These are phyloP conservation scores for Cercospora zeae-maydis DNA, from an alignment of 2,329 filamentous ascomycete genomes.

Conservation along the genomic window DNA sequence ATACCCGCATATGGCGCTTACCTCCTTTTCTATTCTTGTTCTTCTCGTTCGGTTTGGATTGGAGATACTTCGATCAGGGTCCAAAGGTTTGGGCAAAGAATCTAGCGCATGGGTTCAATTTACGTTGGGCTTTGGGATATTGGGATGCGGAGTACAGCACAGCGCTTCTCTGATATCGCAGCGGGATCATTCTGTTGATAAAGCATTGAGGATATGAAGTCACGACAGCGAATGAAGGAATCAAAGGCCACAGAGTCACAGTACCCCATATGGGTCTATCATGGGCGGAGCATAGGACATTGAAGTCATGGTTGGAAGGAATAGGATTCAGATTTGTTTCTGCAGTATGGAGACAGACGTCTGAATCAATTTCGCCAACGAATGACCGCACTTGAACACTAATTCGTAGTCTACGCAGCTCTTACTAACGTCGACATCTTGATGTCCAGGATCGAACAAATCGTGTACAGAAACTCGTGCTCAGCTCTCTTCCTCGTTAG, in stretches of 20 bases:
- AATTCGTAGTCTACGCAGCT: too few relatives aligned
- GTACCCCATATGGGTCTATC: neutral
- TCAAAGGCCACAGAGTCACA: too few relatives aligned
- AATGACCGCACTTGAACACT: too few relatives aligned
- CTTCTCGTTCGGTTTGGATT: neutral
- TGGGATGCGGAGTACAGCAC: neutral
- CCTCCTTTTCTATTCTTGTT: neutral
- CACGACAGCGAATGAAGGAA: neutral
- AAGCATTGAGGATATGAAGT: neutral
- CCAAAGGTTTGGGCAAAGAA: neutral
- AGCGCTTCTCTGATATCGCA: neutral
- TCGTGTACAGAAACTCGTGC: too few relatives aligned
- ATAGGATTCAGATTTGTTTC: too few relatives aligned
- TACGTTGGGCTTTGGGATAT: neutral
- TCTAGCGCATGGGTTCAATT: neutral
- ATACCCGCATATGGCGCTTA: neutral
- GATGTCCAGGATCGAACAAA: too few relatives aligned
- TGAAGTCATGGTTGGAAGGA: neutral
- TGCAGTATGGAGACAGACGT: too few relatives aligned
- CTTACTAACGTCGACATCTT: too few relatives aligned
- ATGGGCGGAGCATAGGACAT: neutral
- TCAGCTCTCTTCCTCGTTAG: too few relatives aligned
- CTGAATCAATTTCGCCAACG: too few relatives aligned
- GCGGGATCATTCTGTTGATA: neutral
- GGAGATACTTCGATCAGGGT: neutral